Percentiles rank a stretch among this genome's conserved stretches.
These are phyloP conservation scores for Terana coerulea DNA, from an alignment of 768 basidiomycete species.

Conservation along the genomic window DNA sequence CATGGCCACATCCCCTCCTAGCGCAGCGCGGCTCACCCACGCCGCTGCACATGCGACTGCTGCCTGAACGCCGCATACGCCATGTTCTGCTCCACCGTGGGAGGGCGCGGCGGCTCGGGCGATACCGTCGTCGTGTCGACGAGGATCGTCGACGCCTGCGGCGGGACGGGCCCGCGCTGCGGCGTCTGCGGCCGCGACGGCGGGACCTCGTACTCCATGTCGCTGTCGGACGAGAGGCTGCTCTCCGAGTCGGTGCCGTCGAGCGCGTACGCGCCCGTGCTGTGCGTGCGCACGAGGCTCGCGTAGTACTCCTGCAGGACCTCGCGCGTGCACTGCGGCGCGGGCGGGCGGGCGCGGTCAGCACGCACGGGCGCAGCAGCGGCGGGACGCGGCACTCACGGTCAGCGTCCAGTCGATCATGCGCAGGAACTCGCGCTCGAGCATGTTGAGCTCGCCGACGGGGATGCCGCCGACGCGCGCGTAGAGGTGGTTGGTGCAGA, in stretches of 20 bases:
- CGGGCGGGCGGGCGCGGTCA: conserved; percentile 21
- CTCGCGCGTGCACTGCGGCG: conserved; percentile 80
- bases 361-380: conserved; percentile 18
- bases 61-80: conserved; percentile 62
- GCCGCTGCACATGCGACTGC: conserved; percentile 7
- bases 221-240: conserved; percentile 43
- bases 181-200: conserved; percentile 54
- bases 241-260: conserved; percentile 34
- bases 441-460: conserved; percentile 84
- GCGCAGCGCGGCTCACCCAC: too few relatives aligned
- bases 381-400: conserved; percentile 48
- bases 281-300: conserved; percentile 87
- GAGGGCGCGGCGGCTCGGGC: conserved; percentile 46
- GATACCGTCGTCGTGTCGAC: conserved; percentile 35
- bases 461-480: conserved; percentile 96
- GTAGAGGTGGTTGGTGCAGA: conserved; percentile 93
- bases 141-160: conserved; percentile 32
- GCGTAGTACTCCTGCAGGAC: conserved; percentile 91
- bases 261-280: conserved; percentile 53
- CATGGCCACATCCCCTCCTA: too few relatives aligned
- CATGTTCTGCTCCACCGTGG: conserved; percentile 82
- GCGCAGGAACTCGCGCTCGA: conserved; percentile 90
- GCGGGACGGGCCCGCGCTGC: conserved; percentile 23
- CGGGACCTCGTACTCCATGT: conserved; percentile 43
- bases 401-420: conserved; percentile 94